Conservation (phyloP, 352 stramenopile genomes). For the Blastocystis sp. region DNA sequence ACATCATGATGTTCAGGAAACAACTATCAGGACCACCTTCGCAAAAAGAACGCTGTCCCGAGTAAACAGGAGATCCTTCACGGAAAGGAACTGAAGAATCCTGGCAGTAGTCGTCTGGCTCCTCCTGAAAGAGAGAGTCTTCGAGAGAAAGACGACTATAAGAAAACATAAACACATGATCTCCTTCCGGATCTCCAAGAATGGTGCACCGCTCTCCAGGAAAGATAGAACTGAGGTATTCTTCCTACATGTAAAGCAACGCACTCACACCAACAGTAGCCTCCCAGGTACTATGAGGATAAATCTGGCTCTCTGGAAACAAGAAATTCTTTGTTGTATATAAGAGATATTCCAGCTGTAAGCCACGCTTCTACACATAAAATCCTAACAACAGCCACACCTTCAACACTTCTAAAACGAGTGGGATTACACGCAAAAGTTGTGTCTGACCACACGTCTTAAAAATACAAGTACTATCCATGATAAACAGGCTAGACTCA, state of each 20-base stretch:
- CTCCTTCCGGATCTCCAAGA: slow-evolving; percentile 62
- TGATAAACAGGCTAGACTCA: slow-evolving; percentile 97
- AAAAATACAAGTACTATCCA: slow-evolving; percentile 93
- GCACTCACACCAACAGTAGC: slow-evolving; percentile 71
- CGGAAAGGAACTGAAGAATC: neutral
- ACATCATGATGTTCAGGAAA: slow-evolving; percentile 87
- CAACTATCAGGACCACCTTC: slow-evolving; percentile 1
- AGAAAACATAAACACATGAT: slow-evolving; percentile 58
- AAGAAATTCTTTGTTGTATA: slow-evolving; percentile 98
- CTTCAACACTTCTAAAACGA: slow-evolving; percentile 31
- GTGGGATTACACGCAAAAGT: slow-evolving; percentile 4
- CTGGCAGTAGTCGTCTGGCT: neutral
- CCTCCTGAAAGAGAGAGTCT: neutral
- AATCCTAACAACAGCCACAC: neutral
- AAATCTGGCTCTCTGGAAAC: slow-evolving; percentile 93
- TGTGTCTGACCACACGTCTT: slow-evolving; percentile 97
- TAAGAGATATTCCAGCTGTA: slow-evolving; percentile 93
- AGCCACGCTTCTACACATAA: slow-evolving; percentile 71
- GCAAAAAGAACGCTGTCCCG: neutral
- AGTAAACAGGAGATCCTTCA: neutral
- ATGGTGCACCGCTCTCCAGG: slow-evolving; percentile 76
- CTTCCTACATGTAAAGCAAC: slow-evolving; percentile 3
- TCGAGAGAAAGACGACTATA: neutral
- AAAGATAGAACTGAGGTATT: slow-evolving; percentile 69
- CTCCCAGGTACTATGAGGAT: slow-evolving; percentile 89